A percentile compares a stretch with the other conserved stretches of the same genome.
Conservation (phyloP, 2,329 filamentous ascomycete species). For the Bimuria novae-zelandiae region DNA sequence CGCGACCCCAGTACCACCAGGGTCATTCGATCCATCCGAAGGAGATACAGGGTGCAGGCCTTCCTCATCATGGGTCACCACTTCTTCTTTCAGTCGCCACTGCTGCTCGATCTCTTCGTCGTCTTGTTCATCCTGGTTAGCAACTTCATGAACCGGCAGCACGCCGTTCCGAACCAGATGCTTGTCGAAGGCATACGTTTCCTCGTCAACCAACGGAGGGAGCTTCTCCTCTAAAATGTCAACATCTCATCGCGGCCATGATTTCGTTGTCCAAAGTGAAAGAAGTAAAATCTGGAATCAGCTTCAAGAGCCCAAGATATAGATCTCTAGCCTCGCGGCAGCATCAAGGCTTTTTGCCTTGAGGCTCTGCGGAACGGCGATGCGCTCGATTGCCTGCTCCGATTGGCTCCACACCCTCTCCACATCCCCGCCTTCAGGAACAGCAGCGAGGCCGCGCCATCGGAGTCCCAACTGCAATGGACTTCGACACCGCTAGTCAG, state of each 20-base stretch:
- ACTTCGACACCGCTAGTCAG: slow-evolving; percentile 42
- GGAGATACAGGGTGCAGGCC: slow-evolving; percentile 36
- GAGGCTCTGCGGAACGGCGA: slow-evolving; percentile 19
- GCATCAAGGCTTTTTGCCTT: slow-evolving; percentile 14
- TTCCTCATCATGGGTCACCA: slow-evolving; percentile 41
- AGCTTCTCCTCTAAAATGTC: slow-evolving; percentile 6
- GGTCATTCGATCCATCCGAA: slow-evolving; percentile 35
- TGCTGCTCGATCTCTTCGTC: slow-evolving; percentile 40
- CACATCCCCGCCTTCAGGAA: slow-evolving; percentile 27
- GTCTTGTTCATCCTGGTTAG: slow-evolving; percentile 43
- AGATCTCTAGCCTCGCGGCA: not conserved
- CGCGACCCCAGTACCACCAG: slow-evolving; percentile 22
- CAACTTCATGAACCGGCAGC: slow-evolving; percentile 42
- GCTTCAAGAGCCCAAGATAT: not conserved
- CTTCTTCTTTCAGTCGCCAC: slow-evolving; percentile 38
- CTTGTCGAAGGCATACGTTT: slow-evolving; percentile 32
- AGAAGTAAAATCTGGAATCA: not conserved
- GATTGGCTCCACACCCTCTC: slow-evolving; percentile 33
- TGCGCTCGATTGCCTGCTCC: slow-evolving; percentile 20
- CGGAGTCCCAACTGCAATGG: slow-evolving; percentile 28
- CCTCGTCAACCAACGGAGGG: slow-evolving; percentile 33
- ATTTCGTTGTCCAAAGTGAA: too few relatives aligned
- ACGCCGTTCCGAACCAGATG: slow-evolving; percentile 34
- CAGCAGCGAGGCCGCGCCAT: slow-evolving; percentile 17
- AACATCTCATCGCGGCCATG: too few relatives aligned